phyloP scores from a whole-genome alignment of 805 yeast genomes.

The Debaryomyces prosopidis region DNA sequence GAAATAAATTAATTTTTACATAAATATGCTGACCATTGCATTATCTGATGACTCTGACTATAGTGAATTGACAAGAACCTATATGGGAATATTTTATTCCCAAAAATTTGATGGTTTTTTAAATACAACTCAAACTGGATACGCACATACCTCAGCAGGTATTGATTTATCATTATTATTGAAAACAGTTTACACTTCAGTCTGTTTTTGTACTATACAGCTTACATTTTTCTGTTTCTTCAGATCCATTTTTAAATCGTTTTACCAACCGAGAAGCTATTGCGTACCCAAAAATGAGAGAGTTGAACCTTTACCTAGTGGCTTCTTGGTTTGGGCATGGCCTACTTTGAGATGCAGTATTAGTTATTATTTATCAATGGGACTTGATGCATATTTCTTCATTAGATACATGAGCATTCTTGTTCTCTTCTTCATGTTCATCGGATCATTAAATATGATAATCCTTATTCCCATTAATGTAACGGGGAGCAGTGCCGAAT shows the following conservation, averaged over 20 bases:
- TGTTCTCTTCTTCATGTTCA: constrained; percentile 48
- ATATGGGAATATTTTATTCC: constrained; percentile 30
- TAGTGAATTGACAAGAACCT: constrained; percentile 25
- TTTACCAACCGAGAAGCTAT: constrained; percentile 59
- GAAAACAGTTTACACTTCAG: constrained; percentile 55
- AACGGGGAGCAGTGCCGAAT: constrained; percentile 32
- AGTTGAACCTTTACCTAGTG: constrained; percentile 37
- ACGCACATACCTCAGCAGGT: constrained; percentile 60
- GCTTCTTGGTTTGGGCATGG: constrained; percentile 57
- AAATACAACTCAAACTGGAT: constrained; percentile 55
- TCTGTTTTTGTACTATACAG: constrained; percentile 55
- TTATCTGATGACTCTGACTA: constrained; percentile 20
- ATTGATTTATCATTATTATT: constrained; percentile 56
- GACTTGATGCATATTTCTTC: constrained; percentile 76
- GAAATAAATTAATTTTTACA: background rate
- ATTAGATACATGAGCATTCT: constrained; percentile 59
- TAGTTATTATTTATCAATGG: constrained; percentile 48
- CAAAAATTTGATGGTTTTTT: constrained; percentile 39
- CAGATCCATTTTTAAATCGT: constrained; percentile 27
- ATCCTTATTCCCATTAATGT: constrained; percentile 65
- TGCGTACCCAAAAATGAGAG: constrained; percentile 42
- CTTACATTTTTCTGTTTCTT: constrained; percentile 40
- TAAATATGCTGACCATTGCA: constrained; percentile 19
- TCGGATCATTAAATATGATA: constrained; percentile 57
- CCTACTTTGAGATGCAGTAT: constrained; percentile 43